Percentiles rank a stretch among this genome's conserved stretches.
phyloP scores from a whole-genome alignment of 208 protist species.

The Acanthamoeba healyi region DNA sequence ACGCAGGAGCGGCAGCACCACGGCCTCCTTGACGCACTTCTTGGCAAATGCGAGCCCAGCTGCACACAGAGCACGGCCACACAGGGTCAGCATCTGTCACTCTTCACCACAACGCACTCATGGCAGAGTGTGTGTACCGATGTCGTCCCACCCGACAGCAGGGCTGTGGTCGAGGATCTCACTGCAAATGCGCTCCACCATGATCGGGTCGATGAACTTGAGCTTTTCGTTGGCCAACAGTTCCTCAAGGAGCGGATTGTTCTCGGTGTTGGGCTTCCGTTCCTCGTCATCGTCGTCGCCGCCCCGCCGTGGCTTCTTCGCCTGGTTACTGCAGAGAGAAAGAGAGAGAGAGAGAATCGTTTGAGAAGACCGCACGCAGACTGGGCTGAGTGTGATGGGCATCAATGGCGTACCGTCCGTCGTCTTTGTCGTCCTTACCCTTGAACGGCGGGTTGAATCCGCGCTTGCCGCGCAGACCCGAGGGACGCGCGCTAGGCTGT shows the following conservation, averaged over 20 bases:
- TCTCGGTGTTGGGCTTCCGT: constrained; percentile 1
- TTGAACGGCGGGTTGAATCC: constrained; percentile 42
- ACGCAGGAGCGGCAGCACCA: constrained; percentile 88
- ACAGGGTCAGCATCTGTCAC: background rate
- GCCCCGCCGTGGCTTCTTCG: background rate
- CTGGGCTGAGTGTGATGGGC: background rate
- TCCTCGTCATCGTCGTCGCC: background rate
- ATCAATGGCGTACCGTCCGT: background rate
- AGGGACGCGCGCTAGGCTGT: constrained; percentile 30
- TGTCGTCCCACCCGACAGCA: constrained; percentile 55
- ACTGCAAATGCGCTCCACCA: constrained; percentile 61
- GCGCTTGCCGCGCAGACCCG: constrained; percentile 40
- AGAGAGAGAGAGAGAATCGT: background rate
- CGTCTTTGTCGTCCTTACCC: constrained; percentile 32
- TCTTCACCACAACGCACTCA: no score
- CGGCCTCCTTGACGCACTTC: constrained; percentile 85
- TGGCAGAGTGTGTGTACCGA: background rate
- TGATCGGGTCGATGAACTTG: constrained; percentile 66
- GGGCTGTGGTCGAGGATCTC: constrained; percentile 64
- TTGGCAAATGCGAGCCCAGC: constrained; percentile 90
- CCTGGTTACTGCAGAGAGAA: background rate
- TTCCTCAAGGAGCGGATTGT: constrained; percentile 37
- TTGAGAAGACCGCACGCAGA: background rate
- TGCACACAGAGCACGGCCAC: background rate
- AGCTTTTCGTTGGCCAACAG: constrained; percentile 59